Evolutionary conservation across 1,139 yeast species (phyloP).

Genomic region (Diutina mesorugosa): DNA sequence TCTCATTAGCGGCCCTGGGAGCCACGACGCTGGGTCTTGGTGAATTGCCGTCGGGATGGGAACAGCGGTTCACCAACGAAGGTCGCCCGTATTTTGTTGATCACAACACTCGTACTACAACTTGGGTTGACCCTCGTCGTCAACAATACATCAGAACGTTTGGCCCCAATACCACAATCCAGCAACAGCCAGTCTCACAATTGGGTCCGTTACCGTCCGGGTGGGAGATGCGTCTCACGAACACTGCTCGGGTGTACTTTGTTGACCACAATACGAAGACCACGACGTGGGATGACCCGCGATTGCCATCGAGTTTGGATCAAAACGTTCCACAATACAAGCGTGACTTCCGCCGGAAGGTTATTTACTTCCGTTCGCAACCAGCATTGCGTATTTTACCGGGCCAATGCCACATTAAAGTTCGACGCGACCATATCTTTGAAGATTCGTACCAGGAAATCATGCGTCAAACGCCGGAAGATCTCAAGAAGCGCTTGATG

Average conservation of each 20-base stretch:
- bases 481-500: conserved; percentile 92
- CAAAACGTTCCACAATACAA: conserved; percentile 98
- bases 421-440: conserved; percentile 89
- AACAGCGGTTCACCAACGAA: conserved; percentile 94
- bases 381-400: conserved; percentile 95
- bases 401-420: conserved; percentile 97
- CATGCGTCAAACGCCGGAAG: conserved; percentile 98
- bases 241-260: conserved; percentile 94
- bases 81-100: conserved; percentile 98
- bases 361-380: conserved; percentile 93
- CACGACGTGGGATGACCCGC: conserved; percentile 99
- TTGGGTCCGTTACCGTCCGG: conserved; percentile 97
- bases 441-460: conserved; percentile 97
- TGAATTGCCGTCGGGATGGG: conserved; percentile 98
- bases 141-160: conserved; percentile 96
- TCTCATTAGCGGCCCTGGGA: conserved; percentile 75
- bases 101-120: conserved; percentile 95
- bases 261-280: conserved; percentile 98
- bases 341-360: conserved; percentile 96
- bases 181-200: conserved; percentile 95
- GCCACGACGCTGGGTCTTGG: conserved; percentile 94
- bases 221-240: conserved; percentile 99
- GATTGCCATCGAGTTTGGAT: conserved; percentile 91
- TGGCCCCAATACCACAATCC: conserved; percentile 63
- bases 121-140: conserved; percentile 99